Percentiles rank a stretch among this genome's conserved stretches.
phyloP scores from a whole-genome alignment of 2,329 filamentous ascomycete genomes.

The Hypoxylon sp. region DNA sequence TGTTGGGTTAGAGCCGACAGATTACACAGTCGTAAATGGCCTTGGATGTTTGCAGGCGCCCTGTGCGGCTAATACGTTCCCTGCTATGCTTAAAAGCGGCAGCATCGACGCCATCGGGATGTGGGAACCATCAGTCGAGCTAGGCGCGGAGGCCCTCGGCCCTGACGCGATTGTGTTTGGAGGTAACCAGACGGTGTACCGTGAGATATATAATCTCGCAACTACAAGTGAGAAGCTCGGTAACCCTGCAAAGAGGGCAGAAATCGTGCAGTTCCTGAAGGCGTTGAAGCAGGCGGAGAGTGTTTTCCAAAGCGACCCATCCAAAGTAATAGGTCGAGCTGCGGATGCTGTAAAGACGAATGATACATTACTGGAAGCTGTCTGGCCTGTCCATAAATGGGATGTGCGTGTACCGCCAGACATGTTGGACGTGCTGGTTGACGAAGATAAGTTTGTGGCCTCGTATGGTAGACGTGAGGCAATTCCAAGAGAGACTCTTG shows the following conservation, averaged over 20 bases:
- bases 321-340: constrained; percentile 49
- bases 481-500: constrained; percentile 42
- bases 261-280: constrained; percentile 54
- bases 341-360: constrained; percentile 49
- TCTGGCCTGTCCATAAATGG: constrained; percentile 53
- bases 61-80: constrained; percentile 52
- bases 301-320: constrained; percentile 50
- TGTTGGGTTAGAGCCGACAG: constrained; percentile 48
- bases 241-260: constrained; percentile 49
- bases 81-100: constrained; percentile 49
- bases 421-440: constrained; percentile 49
- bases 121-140: constrained; percentile 56
- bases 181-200: constrained; percentile 52
- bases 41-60: constrained; percentile 51
- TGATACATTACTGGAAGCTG: constrained; percentile 44
- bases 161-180: constrained; percentile 51
- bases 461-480: constrained; percentile 33
- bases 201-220: constrained; percentile 56
- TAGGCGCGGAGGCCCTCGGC: constrained; percentile 51
- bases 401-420: constrained; percentile 48
- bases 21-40: constrained; percentile 53
- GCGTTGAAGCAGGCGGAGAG: constrained; percentile 52
- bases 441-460: constrained; percentile 51
- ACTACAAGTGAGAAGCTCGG: constrained; percentile 54
- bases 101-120: constrained; percentile 55